Conservation (phyloP, 306 rosid species). For the Inga laurina region DNA sequence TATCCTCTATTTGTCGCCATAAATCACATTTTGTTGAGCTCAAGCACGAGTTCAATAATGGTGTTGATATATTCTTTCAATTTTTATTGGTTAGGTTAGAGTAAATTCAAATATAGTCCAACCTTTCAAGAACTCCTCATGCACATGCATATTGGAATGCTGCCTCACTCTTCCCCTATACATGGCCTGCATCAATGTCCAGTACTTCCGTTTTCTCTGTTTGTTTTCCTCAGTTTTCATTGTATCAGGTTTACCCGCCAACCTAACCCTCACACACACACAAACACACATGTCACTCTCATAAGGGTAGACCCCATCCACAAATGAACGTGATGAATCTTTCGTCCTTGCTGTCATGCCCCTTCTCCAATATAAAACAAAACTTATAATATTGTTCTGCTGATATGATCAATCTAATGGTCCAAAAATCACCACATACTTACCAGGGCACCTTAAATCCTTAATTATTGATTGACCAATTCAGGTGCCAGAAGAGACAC, state of each 20-base stretch:
- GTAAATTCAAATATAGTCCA: neutral
- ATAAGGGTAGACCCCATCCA: neutral
- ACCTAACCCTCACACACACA: neutral
- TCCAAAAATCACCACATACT: neutral
- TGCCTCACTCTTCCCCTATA: neutral
- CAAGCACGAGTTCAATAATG: neutral
- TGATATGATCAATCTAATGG: neutral
- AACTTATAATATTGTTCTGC: neutral
- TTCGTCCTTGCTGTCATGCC: constrained; percentile 1
- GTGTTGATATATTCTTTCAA: neutral
- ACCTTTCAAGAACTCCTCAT: neutral
- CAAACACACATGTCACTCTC: neutral
- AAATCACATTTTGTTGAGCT: neutral
- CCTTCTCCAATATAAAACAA: neutral
- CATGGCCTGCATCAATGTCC: neutral
- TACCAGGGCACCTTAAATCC: neutral
- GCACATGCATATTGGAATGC: neutral
- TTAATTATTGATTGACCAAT: neutral
- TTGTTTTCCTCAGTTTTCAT: neutral
- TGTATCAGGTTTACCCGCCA: constrained; percentile 1
- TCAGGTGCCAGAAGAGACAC: neutral
- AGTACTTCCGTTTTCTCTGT: neutral
- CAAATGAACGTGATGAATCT: neutral
- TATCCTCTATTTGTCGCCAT: neutral
- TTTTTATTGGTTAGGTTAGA: too few species aligned